Percentiles rank a stretch among this genome's conserved stretches.
phyloP scores from a whole-genome alignment of 352 stramenopile species.

The Pythium volutum region DNA sequence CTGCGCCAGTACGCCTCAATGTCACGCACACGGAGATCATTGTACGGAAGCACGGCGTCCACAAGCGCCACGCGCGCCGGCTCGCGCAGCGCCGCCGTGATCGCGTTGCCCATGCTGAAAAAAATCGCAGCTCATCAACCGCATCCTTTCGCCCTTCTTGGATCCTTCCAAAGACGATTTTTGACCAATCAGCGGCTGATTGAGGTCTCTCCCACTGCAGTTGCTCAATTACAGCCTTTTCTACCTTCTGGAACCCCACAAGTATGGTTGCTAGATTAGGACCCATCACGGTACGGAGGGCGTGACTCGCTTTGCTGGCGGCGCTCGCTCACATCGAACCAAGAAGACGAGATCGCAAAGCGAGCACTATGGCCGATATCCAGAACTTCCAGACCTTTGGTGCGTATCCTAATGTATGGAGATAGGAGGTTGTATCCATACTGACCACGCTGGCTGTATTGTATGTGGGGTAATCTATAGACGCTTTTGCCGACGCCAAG shows the following conservation, averaged over 20 bases:
- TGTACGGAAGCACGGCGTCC: constrained; percentile 66
- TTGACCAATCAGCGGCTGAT: constrained; percentile 22
- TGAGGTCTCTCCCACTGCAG: neutral
- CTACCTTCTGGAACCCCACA: neutral
- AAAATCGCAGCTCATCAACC: neutral
- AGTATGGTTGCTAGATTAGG: constrained; percentile 8
- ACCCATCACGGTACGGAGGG: neutral
- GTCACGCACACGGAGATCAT: constrained; percentile 63
- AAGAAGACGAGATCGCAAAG: constrained; percentile 7
- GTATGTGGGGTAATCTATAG: constrained; percentile 25
- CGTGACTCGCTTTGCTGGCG: neutral
- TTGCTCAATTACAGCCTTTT: constrained; percentile 1
- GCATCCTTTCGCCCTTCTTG: constrained; percentile 17
- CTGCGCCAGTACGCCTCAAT: constrained; percentile 82
- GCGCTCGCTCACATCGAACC: constrained; percentile 1
- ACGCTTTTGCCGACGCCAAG: constrained; percentile 87
- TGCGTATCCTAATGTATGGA: constrained; percentile 32
- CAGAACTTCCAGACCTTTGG: constrained; percentile 89
- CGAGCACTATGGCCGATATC: constrained; percentile 71
- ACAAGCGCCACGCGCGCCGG: constrained; percentile 39
- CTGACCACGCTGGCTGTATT: neutral
- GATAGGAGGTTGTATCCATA: neutral
- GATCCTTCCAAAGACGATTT: constrained; percentile 5
- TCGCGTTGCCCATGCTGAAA: constrained; percentile 54
- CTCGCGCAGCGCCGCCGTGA: constrained; percentile 46